These are phyloP conservation scores for Phytophthora kernoviae DNA, from an alignment of 352 stramenopile species.

Conservation along the genomic window DNA sequence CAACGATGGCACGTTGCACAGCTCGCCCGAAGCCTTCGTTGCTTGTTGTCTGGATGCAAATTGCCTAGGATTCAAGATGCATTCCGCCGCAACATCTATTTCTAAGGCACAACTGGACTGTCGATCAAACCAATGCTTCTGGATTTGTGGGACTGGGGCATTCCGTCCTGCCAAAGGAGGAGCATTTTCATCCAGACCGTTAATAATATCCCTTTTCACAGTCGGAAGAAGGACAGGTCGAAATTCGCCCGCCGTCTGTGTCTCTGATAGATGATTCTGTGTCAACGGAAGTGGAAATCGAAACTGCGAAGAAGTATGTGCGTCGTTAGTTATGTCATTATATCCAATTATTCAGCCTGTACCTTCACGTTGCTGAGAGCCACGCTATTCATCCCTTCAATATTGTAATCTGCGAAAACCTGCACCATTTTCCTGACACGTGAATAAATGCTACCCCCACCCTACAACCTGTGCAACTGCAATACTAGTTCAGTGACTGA, in stretches of 20 bases:
- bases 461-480: too few species aligned
- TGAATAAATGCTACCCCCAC: too few species aligned
- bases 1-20: constrained; percentile 77
- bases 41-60: constrained; percentile 54
- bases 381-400: constrained; percentile 91
- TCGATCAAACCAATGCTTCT: constrained; percentile 62
- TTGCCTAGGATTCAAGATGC: constrained; percentile 68
- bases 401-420: constrained; percentile 92
- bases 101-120: constrained; percentile 79
- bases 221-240: constrained; percentile 45
- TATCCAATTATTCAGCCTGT: constrained; percentile 1
- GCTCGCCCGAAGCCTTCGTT: constrained; percentile 39
- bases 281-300: constrained; percentile 62
- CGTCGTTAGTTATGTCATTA: constrained; percentile 9
- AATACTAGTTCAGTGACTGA: neutral
- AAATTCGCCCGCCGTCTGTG: constrained; percentile 18
- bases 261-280: constrained; percentile 53
- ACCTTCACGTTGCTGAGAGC: constrained; percentile 76
- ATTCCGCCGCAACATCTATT: constrained; percentile 65
- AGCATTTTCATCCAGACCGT: constrained; percentile 29
- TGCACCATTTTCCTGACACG: constrained; percentile 15
- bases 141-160: constrained; percentile 33
- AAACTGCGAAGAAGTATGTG: constrained; percentile 41
- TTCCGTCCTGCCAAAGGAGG: constrained; percentile 29
- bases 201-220: constrained; percentile 38